These are phyloP conservation scores for Aspergillus pseudonomiae DNA, from an alignment of 2,329 filamentous ascomycete species.

Conservation along the genomic window DNA sequence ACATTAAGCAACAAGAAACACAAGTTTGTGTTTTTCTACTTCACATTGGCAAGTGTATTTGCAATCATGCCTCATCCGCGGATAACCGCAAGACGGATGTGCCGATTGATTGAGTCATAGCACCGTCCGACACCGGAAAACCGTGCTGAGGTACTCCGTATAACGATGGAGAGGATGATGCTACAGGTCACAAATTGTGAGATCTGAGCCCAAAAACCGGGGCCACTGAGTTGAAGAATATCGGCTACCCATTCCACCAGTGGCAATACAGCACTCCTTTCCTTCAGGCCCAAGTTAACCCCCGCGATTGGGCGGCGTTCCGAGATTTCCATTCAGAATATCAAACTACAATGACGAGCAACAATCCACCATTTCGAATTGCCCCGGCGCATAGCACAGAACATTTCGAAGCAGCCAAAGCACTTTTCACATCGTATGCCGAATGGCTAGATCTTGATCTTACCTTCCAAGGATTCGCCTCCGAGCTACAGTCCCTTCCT, in stretches of 20 bases:
- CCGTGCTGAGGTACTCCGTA: not conserved
- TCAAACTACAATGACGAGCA: not conserved
- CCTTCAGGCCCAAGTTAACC: not conserved
- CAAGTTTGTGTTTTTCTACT: not conserved
- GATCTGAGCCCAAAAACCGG: not conserved
- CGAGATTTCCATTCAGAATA: not conserved
- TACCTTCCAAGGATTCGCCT: constrained; percentile 58
- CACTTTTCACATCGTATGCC: constrained; percentile 49
- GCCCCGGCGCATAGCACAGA: constrained; percentile 41
- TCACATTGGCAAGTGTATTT: not conserved
- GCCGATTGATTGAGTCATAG: constrained; percentile 3
- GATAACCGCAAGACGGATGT: not conserved
- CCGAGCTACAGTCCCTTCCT: constrained; percentile 57
- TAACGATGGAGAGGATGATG: not conserved
- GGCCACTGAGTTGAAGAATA: not conserved
- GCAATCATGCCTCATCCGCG: not conserved
- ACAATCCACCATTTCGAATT: constrained; percentile 30
- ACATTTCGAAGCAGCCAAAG: constrained; percentile 47
- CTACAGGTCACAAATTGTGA: not conserved
- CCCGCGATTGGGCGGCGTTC: not conserved
- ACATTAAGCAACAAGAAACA: not conserved
- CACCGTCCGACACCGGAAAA: constrained; percentile 5
- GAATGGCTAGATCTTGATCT: constrained; percentile 56
- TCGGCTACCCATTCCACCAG: not conserved
- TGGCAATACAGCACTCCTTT: not conserved